Percentiles rank a stretch among this genome's conserved stretches.
These are phyloP conservation scores for Phytophthora megakarya DNA, from an alignment of 352 stramenopile genomes.

Conservation along the genomic window DNA sequence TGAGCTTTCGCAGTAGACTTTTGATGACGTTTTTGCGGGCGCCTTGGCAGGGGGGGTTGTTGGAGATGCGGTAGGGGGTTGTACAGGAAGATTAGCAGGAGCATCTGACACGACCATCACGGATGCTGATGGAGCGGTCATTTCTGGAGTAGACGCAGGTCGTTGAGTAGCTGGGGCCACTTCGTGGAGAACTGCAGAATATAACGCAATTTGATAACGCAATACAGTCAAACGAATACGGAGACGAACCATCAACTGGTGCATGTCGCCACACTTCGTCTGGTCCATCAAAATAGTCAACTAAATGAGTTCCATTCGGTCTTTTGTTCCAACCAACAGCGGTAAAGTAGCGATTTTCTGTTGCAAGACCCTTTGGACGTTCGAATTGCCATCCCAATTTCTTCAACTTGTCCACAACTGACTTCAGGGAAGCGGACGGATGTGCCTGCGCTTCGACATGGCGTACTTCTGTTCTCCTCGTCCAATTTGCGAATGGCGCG, in stretches of 20 bases:
- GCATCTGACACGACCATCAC: no score
- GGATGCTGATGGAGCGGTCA: no score
- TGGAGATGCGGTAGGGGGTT: no score
- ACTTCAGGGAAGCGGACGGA: background rate
- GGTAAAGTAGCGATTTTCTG: slow-evolving; percentile 6
- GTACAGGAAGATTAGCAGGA: no score
- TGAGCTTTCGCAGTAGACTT: background rate
- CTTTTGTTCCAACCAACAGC: background rate
- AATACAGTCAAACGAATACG: background rate
- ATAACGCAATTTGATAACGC: no score
- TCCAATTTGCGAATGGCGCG: slow-evolving; percentile 5
- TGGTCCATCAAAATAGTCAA: slow-evolving; percentile 13
- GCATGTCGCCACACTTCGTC: slow-evolving; percentile 7
- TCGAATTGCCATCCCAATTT: slow-evolving; percentile 9
- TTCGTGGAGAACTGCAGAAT: no score
- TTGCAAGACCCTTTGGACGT: background rate
- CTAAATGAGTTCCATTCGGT: slow-evolving; percentile 1
- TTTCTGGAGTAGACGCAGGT: background rate
- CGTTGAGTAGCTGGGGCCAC: background rate
- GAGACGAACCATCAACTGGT: background rate
- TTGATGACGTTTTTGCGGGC: background rate
- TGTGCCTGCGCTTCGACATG: background rate
- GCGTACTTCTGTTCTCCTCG: background rate
- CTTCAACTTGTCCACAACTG: slow-evolving; percentile 5
- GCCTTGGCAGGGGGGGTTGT: background rate